A percentile compares a stretch with the other conserved stretches of the same genome.
These are phyloP conservation scores for Macrophomina phaseolina DNA, from an alignment of 2,329 filamentous ascomycete genomes.

Conservation along the genomic window DNA sequence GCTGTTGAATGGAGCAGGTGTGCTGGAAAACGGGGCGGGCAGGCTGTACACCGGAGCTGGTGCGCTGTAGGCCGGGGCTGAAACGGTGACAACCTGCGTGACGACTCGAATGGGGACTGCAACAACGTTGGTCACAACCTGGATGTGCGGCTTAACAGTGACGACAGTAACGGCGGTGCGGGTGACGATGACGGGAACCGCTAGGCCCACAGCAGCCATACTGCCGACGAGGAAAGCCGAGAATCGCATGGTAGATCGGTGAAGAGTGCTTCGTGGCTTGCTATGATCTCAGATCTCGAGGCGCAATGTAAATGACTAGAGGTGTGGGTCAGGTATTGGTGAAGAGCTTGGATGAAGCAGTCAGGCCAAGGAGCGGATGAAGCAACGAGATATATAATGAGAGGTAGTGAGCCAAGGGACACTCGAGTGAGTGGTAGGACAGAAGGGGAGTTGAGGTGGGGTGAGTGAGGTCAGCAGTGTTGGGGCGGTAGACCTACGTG, in stretches of 20 bases:
- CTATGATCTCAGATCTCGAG: neutral
- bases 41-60: neutral
- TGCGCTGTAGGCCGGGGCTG: neutral
- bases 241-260: conserved; percentile 19
- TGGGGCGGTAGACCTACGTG: conserved; percentile 15
- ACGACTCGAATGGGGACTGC: neutral
- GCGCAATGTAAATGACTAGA: conserved; percentile 1
- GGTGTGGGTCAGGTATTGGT: neutral
- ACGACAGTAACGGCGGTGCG: neutral
- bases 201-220: conserved; percentile 8
- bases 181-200: conserved; percentile 8
- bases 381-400: neutral
- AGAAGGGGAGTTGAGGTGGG: neutral
- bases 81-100: neutral
- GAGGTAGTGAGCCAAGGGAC: neutral
- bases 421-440: conserved; percentile 9
- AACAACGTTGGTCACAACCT: neutral
- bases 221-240: neutral
- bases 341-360: conserved; percentile 8
- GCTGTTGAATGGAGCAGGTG: too few species aligned
- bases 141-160: neutral
- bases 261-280: neutral
- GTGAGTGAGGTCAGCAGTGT: neutral
- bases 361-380: neutral
- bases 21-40: too few species aligned